These are phyloP conservation scores for Saccharomycopsis guyanensis DNA, from an alignment of 805 yeast genomes.

Conservation along the genomic window DNA sequence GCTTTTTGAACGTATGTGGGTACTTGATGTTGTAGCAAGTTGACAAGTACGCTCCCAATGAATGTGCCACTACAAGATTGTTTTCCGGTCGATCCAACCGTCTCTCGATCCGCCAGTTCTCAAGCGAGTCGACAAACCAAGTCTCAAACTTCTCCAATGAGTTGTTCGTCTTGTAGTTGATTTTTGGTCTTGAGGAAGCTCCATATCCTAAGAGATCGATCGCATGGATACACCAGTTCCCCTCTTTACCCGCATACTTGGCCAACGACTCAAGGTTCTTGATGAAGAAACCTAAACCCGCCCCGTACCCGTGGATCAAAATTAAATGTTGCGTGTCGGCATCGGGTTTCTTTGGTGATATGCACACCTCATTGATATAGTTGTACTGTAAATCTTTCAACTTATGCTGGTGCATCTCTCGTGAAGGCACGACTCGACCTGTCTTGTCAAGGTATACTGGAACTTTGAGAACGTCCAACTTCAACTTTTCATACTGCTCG, in stretches of 20 bases:
- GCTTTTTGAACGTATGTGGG: conserved; percentile 55
- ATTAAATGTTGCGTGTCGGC: conserved; percentile 44
- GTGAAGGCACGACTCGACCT: conserved; percentile 30
- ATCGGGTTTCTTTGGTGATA: conserved; percentile 38
- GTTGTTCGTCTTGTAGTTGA: conserved; percentile 25
- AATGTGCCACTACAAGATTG: conserved; percentile 70
- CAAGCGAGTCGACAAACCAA: conserved; percentile 47
- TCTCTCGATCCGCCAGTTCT: conserved; percentile 50
- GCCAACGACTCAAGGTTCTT: conserved; percentile 59
- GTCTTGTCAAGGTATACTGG: conserved; percentile 24
- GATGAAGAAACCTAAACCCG: conserved; percentile 79
- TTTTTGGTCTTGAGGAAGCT: conserved; percentile 72
- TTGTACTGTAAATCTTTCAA: conserved; percentile 20
- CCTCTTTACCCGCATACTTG: conserved; percentile 23
- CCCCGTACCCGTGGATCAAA: conserved; percentile 90
- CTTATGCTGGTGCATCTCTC: conserved; percentile 21
- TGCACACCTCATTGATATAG: conserved; percentile 70
- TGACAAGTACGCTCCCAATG: conserved; percentile 85
- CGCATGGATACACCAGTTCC: conserved; percentile 72
- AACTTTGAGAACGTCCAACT: conserved; percentile 30
- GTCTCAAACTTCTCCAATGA: conserved; percentile 25
- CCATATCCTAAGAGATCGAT: conserved; percentile 90
- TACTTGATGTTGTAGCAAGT: conserved; percentile 55
- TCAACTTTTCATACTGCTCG: conserved; percentile 31
- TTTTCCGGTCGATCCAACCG: conserved; percentile 34